Evolutionary conservation across 306 rosid genomes (phyloP).

Genomic region (Geum urbanum): DNA sequence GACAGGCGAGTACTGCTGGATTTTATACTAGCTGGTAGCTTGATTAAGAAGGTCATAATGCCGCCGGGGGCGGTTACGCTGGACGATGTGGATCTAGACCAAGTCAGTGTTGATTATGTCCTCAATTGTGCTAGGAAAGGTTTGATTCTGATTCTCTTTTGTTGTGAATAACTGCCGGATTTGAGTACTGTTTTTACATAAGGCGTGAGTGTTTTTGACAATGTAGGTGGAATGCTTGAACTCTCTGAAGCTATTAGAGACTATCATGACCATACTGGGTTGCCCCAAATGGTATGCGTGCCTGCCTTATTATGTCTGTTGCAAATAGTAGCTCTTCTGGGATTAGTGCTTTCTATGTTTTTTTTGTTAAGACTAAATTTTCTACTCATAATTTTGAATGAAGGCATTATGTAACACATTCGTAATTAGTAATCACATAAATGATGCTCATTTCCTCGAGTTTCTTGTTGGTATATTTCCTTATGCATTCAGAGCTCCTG

Average conservation of each 20-base stretch:
- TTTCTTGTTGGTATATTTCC: not conserved
- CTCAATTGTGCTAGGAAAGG: conserved; percentile 86
- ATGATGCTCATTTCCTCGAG: not conserved
- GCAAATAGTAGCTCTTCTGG: not conserved
- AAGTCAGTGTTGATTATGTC: conserved; percentile 92
- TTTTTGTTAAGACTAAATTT: not conserved
- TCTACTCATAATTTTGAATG: not conserved
- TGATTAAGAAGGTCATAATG: conserved; percentile 92
- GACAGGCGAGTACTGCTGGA: conserved; percentile 86
- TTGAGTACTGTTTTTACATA: conserved; percentile 1
- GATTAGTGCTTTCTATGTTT: not conserved
- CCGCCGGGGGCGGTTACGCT: conserved; percentile 97
- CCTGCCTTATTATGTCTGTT: not conserved
- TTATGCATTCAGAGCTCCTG: conserved; percentile 18
- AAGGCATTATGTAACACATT: not conserved
- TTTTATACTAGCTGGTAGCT: conserved; percentile 82
- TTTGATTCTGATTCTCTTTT: conserved; percentile 18
- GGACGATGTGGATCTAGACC: conserved; percentile 96
- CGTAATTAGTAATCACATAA: not conserved
- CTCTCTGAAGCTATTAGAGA: conserved; percentile 98
- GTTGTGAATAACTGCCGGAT: not conserved
- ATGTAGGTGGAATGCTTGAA: conserved; percentile 82
- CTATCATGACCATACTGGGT: conserved; percentile 79
- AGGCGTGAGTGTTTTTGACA: conserved; percentile 6
- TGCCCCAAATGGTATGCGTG: conserved; percentile 72